phyloP scores from a whole-genome alignment of 176 grass and related monocot species.

The barley (Hordeum vulgare) region DNA sequence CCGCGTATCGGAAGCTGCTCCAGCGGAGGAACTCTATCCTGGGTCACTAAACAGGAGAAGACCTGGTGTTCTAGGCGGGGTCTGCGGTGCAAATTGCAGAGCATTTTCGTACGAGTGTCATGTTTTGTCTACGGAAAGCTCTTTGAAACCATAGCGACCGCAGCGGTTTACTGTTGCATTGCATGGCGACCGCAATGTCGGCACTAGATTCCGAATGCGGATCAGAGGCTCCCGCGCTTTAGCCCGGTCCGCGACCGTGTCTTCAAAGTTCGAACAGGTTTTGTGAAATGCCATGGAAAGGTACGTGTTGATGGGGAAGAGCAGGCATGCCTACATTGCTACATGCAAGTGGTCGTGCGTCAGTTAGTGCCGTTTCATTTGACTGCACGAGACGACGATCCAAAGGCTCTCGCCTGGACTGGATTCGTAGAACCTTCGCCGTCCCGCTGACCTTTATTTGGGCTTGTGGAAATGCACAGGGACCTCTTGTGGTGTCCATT shows the following conservation, averaged over 20 bases:
- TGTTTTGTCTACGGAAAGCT: too few species aligned
- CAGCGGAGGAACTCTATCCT: too few species aligned
- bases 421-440: neutral
- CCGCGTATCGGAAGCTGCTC: too few species aligned
- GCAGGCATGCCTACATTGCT: neutral
- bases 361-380: conserved; percentile 14
- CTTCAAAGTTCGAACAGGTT: neutral
- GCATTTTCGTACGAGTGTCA: too few species aligned
- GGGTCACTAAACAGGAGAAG: too few species aligned
- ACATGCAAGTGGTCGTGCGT: conserved; percentile 15
- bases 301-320: conserved; percentile 1
- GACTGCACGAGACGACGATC: conserved; percentile 16
- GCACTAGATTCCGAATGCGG: neutral
- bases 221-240: neutral
- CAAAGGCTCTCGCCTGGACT: neutral
- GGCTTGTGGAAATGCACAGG: neutral
- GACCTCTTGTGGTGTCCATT: neutral
- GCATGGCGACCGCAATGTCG: neutral
- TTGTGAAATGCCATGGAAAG: conserved; percentile 3
- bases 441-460: neutral
- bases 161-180: neutral
- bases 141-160: too few species aligned
- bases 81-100: too few species aligned
- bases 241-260: neutral
- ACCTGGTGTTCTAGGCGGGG: too few species aligned